phyloP scores from a whole-genome alignment of 1,284 basidiomycete genomes.

The Sporisorium exsertum region DNA sequence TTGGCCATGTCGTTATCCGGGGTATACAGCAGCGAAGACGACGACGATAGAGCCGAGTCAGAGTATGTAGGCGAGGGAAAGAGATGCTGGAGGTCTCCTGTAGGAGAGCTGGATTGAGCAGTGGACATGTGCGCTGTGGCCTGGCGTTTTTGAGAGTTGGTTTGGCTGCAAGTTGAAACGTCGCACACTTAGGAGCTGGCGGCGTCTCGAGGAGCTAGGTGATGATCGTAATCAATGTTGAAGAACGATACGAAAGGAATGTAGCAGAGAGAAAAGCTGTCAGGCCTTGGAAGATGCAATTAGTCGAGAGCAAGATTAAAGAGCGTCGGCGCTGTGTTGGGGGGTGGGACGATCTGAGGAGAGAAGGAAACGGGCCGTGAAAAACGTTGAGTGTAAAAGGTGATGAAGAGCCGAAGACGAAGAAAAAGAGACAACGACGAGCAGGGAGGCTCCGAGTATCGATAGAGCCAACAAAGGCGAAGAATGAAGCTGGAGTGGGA shows the following conservation, averaged over 20 bases:
- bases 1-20: constrained; percentile 39
- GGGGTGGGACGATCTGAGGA: not conserved
- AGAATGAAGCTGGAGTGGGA: not conserved
- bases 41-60: constrained; percentile 45
- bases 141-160: not conserved
- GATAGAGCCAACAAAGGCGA: not conserved
- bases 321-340: not conserved
- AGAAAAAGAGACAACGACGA: not conserved
- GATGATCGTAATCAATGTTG: not conserved
- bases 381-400: not conserved
- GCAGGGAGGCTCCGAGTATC: no score
- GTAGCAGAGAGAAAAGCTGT: constrained; percentile 1
- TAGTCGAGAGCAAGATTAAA: constrained; percentile 17
- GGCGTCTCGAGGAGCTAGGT: not conserved
- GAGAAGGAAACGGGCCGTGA: not conserved
- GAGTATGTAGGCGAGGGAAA: constrained; percentile 56
- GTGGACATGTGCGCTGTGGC: constrained; percentile 38
- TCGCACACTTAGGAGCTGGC: not conserved
- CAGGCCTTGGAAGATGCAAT: constrained; percentile 9
- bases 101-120: constrained; percentile 40
- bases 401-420: not conserved
- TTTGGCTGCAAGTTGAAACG: constrained; percentile 1
- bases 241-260: not conserved
- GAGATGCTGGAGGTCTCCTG: constrained; percentile 36
- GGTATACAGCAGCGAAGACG: constrained; percentile 49